Conservation (phyloP, 2,329 filamentous ascomycete genomes). For the Monilinia vaccinii-corymbosi region DNA sequence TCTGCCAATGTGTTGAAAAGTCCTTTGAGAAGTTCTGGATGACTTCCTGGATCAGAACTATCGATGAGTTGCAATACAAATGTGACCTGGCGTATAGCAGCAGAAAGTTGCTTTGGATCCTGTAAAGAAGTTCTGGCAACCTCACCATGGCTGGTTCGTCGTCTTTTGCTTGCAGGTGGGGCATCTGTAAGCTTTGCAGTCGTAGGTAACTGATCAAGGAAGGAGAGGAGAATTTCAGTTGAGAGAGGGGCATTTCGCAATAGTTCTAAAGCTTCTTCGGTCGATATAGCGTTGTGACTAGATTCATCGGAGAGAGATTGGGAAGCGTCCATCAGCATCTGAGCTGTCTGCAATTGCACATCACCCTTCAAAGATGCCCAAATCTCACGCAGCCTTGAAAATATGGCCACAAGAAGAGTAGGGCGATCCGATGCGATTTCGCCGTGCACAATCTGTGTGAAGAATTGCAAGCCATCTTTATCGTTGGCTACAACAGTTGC, state of each 20-base stretch:
- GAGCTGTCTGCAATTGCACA: constrained; percentile 48
- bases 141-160: constrained; percentile 67
- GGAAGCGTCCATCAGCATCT: constrained; percentile 53
- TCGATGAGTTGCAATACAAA: constrained; percentile 86
- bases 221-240: constrained; percentile 60
- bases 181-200: constrained; percentile 64
- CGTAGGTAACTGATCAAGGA: constrained; percentile 66
- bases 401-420: constrained; percentile 53
- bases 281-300: constrained; percentile 31
- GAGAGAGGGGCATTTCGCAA: constrained; percentile 66
- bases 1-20: constrained; percentile 82
- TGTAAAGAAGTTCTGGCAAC: constrained; percentile 51
- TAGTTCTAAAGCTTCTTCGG: constrained; percentile 60
- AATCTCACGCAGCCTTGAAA: constrained; percentile 58
- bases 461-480: constrained; percentile 44
- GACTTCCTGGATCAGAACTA: constrained; percentile 62
- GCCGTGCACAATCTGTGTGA: constrained; percentile 42
- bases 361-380: constrained; percentile 66
- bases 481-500: constrained; percentile 46
- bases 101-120: constrained; percentile 55
- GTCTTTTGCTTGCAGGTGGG: constrained; percentile 66
- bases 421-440: constrained; percentile 36
- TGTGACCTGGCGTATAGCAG: constrained; percentile 66
- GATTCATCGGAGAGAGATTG: constrained; percentile 33
- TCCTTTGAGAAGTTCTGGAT: constrained; percentile 66